phyloP scores from a whole-genome alignment of 2,329 filamentous ascomycete species.

The Cladophialophora carrionii region DNA sequence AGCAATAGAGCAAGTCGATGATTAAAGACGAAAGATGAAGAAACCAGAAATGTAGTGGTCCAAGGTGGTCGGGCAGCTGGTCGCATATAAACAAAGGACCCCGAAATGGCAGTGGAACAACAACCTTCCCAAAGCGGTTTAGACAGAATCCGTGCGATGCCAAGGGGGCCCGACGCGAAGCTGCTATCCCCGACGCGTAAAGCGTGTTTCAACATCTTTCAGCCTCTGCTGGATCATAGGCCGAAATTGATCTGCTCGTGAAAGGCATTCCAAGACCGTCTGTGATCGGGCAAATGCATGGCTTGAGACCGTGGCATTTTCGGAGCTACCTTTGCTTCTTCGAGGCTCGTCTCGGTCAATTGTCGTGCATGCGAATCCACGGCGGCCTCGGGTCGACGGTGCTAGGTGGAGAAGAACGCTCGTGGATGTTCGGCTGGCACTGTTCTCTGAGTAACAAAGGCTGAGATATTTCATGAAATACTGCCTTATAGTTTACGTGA shows the following conservation, averaged over 20 bases:
- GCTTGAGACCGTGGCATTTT: too few species aligned
- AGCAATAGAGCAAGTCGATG: neutral
- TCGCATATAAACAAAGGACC: constrained; percentile 31
- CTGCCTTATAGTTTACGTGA: neutral
- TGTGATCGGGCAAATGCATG: neutral
- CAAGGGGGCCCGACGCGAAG: constrained; percentile 3
- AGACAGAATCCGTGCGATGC: neutral
- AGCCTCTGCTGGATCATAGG: constrained; percentile 2
- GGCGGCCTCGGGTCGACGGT: neutral
- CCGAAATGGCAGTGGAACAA: constrained; percentile 20
- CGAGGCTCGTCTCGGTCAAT: neutral
- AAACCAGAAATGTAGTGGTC: constrained; percentile 1
- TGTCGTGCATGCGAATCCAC: neutral
- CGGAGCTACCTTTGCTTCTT: constrained; percentile 1
- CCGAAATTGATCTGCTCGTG: neutral
- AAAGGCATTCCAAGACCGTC: constrained; percentile 1
- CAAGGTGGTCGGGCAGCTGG: constrained; percentile 22
- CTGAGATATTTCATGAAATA: neutral
- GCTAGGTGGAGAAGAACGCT: neutral
- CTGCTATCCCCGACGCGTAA: constrained; percentile 18
- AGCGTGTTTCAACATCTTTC: constrained; percentile 20
- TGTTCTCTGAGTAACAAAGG: constrained; percentile 9
- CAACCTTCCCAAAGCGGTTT: constrained; percentile 27
- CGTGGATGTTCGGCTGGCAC: neutral
- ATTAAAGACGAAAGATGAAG: constrained; percentile 2